Evolutionary conservation across 306 rosid genomes (phyloP).

Genomic region (Citrullus amarus): DNA sequence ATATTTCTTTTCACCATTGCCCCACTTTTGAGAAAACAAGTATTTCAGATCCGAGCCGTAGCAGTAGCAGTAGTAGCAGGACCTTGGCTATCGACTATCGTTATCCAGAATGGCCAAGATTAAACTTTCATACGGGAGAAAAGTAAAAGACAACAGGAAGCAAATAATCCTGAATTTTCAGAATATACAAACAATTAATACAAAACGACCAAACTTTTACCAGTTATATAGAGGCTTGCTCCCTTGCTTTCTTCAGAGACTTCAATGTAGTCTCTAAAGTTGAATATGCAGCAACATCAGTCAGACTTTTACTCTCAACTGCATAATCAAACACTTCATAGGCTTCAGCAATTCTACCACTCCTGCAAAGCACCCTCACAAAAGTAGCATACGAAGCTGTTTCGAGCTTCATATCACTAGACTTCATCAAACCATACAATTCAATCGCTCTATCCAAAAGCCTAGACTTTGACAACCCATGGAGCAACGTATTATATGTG

Average conservation of each 20-base stretch:
- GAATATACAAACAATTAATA: background rate
- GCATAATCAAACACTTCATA: constrained; percentile 87
- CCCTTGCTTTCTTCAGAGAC: constrained; percentile 49
- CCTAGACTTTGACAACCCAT: constrained; percentile 68
- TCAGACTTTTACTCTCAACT: constrained; percentile 71
- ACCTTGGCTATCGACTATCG: background rate
- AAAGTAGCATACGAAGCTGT: constrained; percentile 64
- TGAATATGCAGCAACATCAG: constrained; percentile 58
- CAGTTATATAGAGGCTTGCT: constrained; percentile 36
- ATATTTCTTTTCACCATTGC: background rate
- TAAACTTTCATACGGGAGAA: background rate
- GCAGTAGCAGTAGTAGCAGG: background rate
- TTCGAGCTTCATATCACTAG: constrained; percentile 53
- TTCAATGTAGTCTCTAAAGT: constrained; percentile 68
- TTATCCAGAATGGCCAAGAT: background rate
- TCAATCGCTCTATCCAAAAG: constrained; percentile 57
- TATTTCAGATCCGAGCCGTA: background rate
- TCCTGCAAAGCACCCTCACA: constrained; percentile 66
- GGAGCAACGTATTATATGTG: constrained; percentile 65
- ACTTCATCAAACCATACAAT: constrained; percentile 54
- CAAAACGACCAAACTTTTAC: constrained; percentile 17
- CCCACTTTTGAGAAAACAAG: background rate
- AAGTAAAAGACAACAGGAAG: background rate
- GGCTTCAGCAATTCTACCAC: constrained; percentile 68
- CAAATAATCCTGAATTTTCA: background rate